Evolutionary conservation across 495 filamentous ascomycete species (phyloP).

Genomic region (Parathielavia hyrcaniae): DNA sequence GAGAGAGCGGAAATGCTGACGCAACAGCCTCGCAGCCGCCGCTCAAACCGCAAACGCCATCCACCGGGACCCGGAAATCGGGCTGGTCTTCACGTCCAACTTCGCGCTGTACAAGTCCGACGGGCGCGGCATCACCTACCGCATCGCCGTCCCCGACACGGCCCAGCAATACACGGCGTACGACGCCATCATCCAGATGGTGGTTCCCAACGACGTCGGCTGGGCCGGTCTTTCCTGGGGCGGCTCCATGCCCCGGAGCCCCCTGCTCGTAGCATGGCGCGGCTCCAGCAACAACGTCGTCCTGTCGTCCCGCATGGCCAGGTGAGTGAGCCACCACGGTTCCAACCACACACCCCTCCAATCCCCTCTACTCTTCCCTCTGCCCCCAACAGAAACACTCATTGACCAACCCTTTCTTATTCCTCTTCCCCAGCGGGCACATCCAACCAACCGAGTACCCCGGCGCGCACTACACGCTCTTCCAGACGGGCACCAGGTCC

Average conservation of each 20-base stretch:
- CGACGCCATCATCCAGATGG: conserved; percentile 41
- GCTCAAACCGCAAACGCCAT: conserved; percentile 24
- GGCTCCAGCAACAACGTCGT: conserved; percentile 26
- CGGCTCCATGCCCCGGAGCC: conserved; percentile 39
- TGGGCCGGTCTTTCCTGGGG: conserved; percentile 43
- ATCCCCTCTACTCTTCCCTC: too few relatives aligned
- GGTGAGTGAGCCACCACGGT: conserved; percentile 34
- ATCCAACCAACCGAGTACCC: conserved; percentile 28
- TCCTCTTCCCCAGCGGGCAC: conserved; percentile 27
- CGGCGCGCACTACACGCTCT: conserved; percentile 30
- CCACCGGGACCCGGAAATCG: conserved; percentile 44
- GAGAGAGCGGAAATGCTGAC: conserved; percentile 12
- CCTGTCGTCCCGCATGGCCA: conserved; percentile 34
- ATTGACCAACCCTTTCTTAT: background rate
- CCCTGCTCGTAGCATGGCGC: conserved; percentile 37
- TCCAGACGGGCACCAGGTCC: conserved; percentile 33
- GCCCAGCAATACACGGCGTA: conserved; percentile 27
- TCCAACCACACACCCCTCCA: too few relatives aligned
- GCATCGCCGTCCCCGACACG: conserved; percentile 35
- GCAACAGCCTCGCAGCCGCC: conserved; percentile 15
- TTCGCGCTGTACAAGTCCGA: conserved; percentile 36
- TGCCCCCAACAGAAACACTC: background rate
- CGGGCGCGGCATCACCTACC: conserved; percentile 33
- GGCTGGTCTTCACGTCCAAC: conserved; percentile 44
- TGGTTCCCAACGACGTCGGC: conserved; percentile 37